Conservation (phyloP, 768 basidiomycete species). For the Suillus fuscotomentosus region DNA sequence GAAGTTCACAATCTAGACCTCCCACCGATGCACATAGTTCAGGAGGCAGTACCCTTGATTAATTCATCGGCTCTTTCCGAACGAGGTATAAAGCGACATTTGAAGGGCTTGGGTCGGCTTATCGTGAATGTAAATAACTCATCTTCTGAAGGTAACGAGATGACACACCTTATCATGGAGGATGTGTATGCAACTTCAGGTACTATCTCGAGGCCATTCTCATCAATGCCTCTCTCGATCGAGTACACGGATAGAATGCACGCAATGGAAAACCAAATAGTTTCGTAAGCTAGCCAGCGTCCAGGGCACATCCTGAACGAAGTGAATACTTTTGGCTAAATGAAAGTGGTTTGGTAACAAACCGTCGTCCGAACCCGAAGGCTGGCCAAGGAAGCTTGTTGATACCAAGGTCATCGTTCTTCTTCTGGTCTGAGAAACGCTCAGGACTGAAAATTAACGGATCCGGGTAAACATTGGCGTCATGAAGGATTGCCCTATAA, state of each 20-base stretch:
- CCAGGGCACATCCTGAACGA: constrained; percentile 42
- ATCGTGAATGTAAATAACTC: neutral
- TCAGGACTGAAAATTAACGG: constrained; percentile 39
- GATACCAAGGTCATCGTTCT: constrained; percentile 27
- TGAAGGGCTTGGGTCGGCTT: constrained; percentile 43
- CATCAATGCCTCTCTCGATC: constrained; percentile 34
- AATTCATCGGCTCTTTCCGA: constrained; percentile 29
- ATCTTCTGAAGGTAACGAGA: neutral
- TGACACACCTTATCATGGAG: constrained; percentile 33
- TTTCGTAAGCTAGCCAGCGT: constrained; percentile 41
- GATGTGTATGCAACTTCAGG: constrained; percentile 36
- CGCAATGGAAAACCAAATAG: constrained; percentile 42
- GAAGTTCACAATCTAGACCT: neutral
- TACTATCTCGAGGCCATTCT: constrained; percentile 33
- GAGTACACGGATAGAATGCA: constrained; percentile 39
- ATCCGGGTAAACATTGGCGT: constrained; percentile 37
- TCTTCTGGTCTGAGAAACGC: constrained; percentile 30
- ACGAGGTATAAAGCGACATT: constrained; percentile 37
- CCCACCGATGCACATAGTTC: neutral
- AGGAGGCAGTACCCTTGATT: constrained; percentile 19
- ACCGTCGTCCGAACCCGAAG: constrained; percentile 44
- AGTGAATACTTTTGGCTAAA: neutral
- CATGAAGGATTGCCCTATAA: constrained; percentile 42
- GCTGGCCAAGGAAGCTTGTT: constrained; percentile 36
- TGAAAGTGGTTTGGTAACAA: constrained; percentile 5